These are phyloP conservation scores for Cladosporium sp. DNA, from an alignment of 2,329 filamentous ascomycete species.

Conservation along the genomic window DNA sequence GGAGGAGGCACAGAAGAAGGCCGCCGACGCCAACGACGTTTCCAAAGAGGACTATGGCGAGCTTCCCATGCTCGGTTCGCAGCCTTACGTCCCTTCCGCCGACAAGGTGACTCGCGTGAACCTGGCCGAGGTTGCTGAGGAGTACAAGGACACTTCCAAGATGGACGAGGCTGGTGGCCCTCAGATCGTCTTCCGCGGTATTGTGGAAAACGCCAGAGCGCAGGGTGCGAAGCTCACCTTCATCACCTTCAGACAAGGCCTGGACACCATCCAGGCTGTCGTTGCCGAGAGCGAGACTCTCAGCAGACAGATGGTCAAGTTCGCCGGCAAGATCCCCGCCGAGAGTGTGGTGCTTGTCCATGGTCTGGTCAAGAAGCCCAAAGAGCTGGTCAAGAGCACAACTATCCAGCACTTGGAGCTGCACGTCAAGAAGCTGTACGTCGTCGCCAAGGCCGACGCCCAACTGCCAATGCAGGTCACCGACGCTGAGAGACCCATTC, in stretches of 20 bases:
- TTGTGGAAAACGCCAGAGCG: slow-evolving; percentile 81
- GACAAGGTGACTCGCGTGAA: slow-evolving; percentile 49
- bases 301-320: slow-evolving; percentile 95
- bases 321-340: slow-evolving; percentile 66
- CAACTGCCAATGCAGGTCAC: slow-evolving; percentile 57
- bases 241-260: slow-evolving; percentile 72
- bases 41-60: slow-evolving; percentile 78
- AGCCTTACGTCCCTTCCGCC: slow-evolving; percentile 47
- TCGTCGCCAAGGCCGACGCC: slow-evolving; percentile 62
- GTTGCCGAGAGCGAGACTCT: slow-evolving; percentile 55
- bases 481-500: slow-evolving; percentile 49
- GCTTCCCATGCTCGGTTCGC: slow-evolving; percentile 55
- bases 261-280: slow-evolving; percentile 79
- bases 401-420: slow-evolving; percentile 77
- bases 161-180: slow-evolving; percentile 36
- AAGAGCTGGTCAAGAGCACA: slow-evolving; percentile 84
- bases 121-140: slow-evolving; percentile 60
- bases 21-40: slow-evolving; percentile 61
- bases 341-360: slow-evolving; percentile 83
- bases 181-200: slow-evolving; percentile 70
- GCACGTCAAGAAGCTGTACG: slow-evolving; percentile 80
- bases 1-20: slow-evolving; percentile 62
- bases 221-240: slow-evolving; percentile 92
- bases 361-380: slow-evolving; percentile 73
- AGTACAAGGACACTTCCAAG: slow-evolving; percentile 56